These are phyloP conservation scores for Ustilago bromivora DNA, from an alignment of 1,284 basidiomycete species.

Conservation along the genomic window DNA sequence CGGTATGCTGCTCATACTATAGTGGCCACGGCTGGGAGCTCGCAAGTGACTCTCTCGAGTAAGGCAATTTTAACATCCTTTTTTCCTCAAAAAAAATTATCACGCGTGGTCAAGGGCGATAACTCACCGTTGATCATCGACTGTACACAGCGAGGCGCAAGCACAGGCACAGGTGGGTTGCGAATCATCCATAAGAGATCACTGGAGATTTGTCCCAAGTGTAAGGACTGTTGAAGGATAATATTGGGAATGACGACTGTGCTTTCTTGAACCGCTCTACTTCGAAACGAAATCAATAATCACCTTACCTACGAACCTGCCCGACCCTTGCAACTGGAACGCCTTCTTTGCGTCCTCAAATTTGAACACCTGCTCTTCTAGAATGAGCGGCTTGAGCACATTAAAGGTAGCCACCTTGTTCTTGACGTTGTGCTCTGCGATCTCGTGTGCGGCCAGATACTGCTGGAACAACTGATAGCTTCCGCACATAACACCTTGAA, in stretches of 20 bases:
- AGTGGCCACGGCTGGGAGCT: too few species aligned
- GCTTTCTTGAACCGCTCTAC: not conserved
- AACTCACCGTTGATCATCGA: too few species aligned
- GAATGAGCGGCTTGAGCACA: constrained; percentile 27
- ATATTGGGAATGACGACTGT: not conserved
- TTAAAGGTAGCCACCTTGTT: constrained; percentile 6
- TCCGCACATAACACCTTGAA: constrained; percentile 50
- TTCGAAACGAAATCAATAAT: constrained; percentile 33
- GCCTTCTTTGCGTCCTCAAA: constrained; percentile 42
- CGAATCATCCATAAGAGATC: too few species aligned
- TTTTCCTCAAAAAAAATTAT: too few species aligned
- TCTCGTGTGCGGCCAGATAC: constrained; percentile 30
- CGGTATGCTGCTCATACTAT: too few species aligned
- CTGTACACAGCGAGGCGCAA: too few species aligned
- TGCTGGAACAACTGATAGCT: constrained; percentile 47
- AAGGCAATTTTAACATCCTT: too few species aligned
- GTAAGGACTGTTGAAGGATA: too few species aligned
- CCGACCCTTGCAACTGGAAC: constrained; percentile 29
- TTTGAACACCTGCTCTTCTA: constrained; percentile 24
- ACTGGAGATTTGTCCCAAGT: too few species aligned
- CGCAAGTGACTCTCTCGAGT: too few species aligned
- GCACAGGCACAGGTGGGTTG: too few species aligned
- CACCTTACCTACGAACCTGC: constrained; percentile 47
- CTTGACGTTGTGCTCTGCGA: constrained; percentile 14
- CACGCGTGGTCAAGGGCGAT: too few species aligned